Conservation (phyloP, 2,329 filamentous ascomycete species). For the Tolypocladium cylindrosporum region DNA sequence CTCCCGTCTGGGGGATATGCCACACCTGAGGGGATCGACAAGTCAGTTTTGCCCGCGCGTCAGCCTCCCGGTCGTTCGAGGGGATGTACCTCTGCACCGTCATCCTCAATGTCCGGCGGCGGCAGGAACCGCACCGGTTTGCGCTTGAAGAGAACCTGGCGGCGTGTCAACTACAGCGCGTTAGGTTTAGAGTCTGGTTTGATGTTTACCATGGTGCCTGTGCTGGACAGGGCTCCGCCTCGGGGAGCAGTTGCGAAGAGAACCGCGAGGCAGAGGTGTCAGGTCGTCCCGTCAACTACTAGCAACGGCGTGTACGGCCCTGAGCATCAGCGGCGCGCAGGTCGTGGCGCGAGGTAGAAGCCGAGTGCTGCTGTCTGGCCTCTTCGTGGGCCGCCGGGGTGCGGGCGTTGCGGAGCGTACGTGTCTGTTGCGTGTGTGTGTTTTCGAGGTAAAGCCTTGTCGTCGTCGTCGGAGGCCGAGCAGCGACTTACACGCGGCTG, state of each 20-base stretch:
- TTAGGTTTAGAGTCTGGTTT: too few species aligned
- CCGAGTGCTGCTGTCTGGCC: background rate
- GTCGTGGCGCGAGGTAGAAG: constrained; percentile 2
- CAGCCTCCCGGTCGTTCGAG: constrained; percentile 3
- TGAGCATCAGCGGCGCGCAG: background rate
- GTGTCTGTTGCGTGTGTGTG: background rate
- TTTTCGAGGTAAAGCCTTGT: background rate
- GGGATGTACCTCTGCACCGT: constrained; percentile 67
- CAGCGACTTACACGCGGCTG: constrained; percentile 22
- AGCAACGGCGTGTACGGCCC: background rate
- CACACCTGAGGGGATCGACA: constrained; percentile 55
- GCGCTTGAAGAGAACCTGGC: constrained; percentile 85
- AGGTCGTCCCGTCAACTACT: background rate
- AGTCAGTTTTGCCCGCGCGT: constrained; percentile 4
- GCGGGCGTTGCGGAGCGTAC: background rate
- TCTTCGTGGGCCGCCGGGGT: background rate
- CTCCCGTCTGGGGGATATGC: constrained; percentile 81
- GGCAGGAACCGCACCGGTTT: constrained; percentile 83
- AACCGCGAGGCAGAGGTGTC: background rate
- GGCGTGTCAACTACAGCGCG: background rate
- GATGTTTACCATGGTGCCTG: constrained; percentile 5
- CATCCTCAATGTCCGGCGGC: constrained; percentile 63
- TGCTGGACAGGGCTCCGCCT: background rate
- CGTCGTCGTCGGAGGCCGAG: background rate
- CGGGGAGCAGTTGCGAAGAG: background rate